Percentiles rank a stretch among this genome's conserved stretches.
These are phyloP conservation scores for Penicillium brasilianum DNA, from an alignment of 2,329 filamentous ascomycete species.

Conservation along the genomic window DNA sequence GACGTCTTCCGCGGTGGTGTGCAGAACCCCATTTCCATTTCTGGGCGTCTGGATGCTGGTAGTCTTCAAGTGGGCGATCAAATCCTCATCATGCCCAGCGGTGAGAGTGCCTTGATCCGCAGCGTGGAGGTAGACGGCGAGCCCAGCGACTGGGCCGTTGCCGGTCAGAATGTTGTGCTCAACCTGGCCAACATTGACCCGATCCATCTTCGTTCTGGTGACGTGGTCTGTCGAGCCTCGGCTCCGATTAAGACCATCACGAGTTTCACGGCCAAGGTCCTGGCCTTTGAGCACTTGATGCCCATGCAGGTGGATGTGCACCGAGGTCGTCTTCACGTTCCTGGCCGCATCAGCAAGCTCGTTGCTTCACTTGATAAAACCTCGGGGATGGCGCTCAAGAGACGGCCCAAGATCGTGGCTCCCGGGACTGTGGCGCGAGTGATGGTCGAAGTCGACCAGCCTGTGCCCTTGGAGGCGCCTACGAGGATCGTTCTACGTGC, in stretches of 20 bases:
- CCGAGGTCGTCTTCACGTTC: slow-evolving; percentile 77
- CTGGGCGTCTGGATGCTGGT: slow-evolving; percentile 84
- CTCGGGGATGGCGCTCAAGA: slow-evolving; percentile 76
- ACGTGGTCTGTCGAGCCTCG: slow-evolving; percentile 77
- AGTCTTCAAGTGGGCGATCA: slow-evolving; percentile 83
- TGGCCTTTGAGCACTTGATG: slow-evolving; percentile 87
- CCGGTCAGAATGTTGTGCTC: slow-evolving; percentile 86
- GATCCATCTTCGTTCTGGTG: slow-evolving; percentile 78
- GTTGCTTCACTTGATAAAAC: slow-evolving; percentile 77
- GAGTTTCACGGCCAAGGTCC: slow-evolving; percentile 78
- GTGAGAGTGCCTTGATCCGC: slow-evolving; percentile 80
- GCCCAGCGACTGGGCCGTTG: slow-evolving; percentile 83
- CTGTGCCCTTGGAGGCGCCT: slow-evolving; percentile 79
- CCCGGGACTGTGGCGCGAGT: slow-evolving; percentile 79
- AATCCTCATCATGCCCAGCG: slow-evolving; percentile 78
- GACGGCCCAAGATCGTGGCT: slow-evolving; percentile 82
- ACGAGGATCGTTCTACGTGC: slow-evolving; percentile 80
- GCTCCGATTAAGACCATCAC: slow-evolving; percentile 73
- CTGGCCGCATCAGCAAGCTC: slow-evolving; percentile 74
- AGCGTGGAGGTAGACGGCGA: slow-evolving; percentile 77
- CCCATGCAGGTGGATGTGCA: slow-evolving; percentile 91
- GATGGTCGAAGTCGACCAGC: slow-evolving; percentile 72
- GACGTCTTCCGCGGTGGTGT: slow-evolving; percentile 83
- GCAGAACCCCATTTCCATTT: slow-evolving; percentile 81
- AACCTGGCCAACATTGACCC: slow-evolving; percentile 85